Percentiles rank a stretch among this genome's conserved stretches.
phyloP scores from a whole-genome alignment of 352 stramenopile genomes.

The Thalassiosira ordinaria region DNA sequence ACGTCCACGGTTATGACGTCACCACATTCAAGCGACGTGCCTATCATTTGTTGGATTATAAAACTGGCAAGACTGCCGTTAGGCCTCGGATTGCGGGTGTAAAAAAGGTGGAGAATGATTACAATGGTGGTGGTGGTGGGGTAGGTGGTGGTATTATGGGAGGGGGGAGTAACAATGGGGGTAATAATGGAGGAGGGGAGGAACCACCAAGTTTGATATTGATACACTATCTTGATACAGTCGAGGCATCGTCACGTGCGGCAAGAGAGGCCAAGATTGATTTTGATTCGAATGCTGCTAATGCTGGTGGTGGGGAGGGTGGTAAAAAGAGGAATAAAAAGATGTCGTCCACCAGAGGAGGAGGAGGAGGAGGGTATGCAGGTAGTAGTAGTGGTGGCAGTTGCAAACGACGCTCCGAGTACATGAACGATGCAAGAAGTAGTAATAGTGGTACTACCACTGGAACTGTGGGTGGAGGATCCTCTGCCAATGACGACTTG shows the following conservation, averaged over 20 bases:
- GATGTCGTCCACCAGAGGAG: too few relatives aligned
- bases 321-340: too few relatives aligned
- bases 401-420: too few relatives aligned
- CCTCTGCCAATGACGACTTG: too few relatives aligned
- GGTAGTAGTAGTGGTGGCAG: too few relatives aligned
- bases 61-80: slow-evolving; percentile 21
- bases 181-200: not conserved
- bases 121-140: not conserved
- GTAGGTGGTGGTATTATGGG: too few relatives aligned
- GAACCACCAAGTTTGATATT: slow-evolving; percentile 36
- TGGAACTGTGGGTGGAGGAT: too few relatives aligned
- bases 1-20: slow-evolving; percentile 37
- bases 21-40: slow-evolving; percentile 41
- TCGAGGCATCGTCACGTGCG: not conserved
- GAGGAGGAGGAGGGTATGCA: too few relatives aligned
- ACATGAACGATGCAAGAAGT: too few relatives aligned
- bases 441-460: slow-evolving; percentile 6
- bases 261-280: slow-evolving; percentile 12
- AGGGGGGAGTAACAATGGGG: too few relatives aligned
- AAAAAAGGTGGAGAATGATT: not conserved
- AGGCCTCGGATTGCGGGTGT: slow-evolving; percentile 11
- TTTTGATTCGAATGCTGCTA: slow-evolving; percentile 1
- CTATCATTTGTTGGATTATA: slow-evolving; percentile 48
- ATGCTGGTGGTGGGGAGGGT: not conserved
- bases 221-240: slow-evolving; percentile 54